phyloP scores from a whole-genome alignment of 208 protist species.

The Leishmania lainsoni region DNA sequence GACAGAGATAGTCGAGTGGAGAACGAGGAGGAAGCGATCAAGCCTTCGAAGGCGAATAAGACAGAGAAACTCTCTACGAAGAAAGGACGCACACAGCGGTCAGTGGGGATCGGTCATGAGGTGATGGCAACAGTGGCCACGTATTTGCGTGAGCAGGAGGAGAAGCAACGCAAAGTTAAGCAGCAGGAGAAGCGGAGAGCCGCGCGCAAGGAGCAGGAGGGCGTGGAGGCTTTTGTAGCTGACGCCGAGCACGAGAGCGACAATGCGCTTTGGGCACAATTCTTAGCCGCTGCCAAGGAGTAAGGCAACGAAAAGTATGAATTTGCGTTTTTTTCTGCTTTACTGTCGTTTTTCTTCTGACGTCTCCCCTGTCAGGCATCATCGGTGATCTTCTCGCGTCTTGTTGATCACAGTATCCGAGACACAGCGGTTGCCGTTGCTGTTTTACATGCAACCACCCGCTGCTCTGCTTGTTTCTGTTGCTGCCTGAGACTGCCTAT shows the following conservation, averaged over 20 bases:
- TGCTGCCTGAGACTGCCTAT: not conserved
- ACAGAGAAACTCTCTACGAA: not conserved
- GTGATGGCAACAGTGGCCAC: conserved; percentile 59
- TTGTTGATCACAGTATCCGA: not conserved
- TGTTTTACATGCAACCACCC: not conserved
- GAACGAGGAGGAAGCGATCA: conserved; percentile 5
- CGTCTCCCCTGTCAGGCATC: not conserved
- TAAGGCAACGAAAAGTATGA: conserved; percentile 4
- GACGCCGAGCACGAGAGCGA: conserved; percentile 32
- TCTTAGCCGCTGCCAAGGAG: conserved; percentile 32
- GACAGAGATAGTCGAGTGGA: not conserved
- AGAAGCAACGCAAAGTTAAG: conserved; percentile 52
- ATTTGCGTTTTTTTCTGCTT: not conserved
- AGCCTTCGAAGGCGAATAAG: conserved; percentile 5
- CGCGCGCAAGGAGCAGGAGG: conserved; percentile 20
- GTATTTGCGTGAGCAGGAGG: conserved; percentile 49
- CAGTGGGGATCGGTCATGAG: conserved; percentile 16
- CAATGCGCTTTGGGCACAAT: conserved; percentile 39
- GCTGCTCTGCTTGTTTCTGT: not conserved
- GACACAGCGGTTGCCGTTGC: not conserved
- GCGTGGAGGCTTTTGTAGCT: conserved; percentile 26
- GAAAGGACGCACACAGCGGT: not conserved
- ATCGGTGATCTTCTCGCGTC: not conserved
- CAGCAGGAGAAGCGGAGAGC: conserved; percentile 39
- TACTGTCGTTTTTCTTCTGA: not conserved